These are phyloP conservation scores for Aspergillus sp. DNA, from an alignment of 2,329 filamentous ascomycete genomes.

Conservation along the genomic window DNA sequence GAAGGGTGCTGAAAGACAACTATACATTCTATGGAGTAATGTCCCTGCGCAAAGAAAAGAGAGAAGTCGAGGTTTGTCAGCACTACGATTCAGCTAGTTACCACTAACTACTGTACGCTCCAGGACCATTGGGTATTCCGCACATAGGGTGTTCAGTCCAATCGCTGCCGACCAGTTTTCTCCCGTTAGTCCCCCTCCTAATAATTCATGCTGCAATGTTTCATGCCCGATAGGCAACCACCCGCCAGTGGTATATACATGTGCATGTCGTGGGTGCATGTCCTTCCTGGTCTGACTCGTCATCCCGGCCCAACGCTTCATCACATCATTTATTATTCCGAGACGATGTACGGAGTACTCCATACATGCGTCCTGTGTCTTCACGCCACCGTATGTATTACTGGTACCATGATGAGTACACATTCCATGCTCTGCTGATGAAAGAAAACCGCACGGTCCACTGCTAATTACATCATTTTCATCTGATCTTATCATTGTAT, in stretches of 20 bases:
- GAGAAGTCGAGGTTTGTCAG: background rate
- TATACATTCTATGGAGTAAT: no score
- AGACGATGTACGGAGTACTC: no score
- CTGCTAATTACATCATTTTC: background rate
- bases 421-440: background rate
- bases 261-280: background rate
- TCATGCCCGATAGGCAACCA: background rate
- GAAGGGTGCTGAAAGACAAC: no score
- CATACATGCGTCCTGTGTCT: no score
- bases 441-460: background rate
- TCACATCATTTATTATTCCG: background rate
- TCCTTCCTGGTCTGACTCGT: background rate
- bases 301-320: background rate
- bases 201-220: background rate
- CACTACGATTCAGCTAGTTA: background rate
- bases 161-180: constrained; percentile 9
- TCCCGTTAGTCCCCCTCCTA: background rate
- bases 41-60: no score
- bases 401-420: no score
- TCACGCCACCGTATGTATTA: no score
- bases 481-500: no score
- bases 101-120: no score
- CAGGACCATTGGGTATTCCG: background rate
- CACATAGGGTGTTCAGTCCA: constrained; percentile 2
- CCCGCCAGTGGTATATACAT: no score